These are phyloP conservation scores for Immersiporthe knoxdaviesiana DNA, from an alignment of 2,329 filamentous ascomycete genomes.

Conservation along the genomic window DNA sequence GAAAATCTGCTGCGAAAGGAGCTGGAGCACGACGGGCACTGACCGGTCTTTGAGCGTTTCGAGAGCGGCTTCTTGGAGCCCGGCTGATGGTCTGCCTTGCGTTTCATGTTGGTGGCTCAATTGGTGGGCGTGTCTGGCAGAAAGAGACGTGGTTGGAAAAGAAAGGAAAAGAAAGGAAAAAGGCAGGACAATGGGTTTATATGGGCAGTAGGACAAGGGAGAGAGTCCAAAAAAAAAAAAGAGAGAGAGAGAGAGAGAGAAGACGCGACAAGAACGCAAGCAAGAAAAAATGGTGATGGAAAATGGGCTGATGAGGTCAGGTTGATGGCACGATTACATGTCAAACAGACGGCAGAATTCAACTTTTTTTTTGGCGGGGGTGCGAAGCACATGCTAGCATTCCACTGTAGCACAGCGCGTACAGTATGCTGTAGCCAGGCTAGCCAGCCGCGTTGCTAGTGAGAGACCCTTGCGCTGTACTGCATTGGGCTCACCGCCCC, in stretches of 20 bases:
- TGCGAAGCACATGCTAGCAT: not conserved
- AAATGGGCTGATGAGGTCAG: slow-evolving; percentile 25
- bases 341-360: slow-evolving; percentile 23
- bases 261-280: not conserved
- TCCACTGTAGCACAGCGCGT: no score
- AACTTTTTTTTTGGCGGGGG: slow-evolving; percentile 4
- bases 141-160: slow-evolving; percentile 11
- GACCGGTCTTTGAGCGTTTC: slow-evolving; percentile 59
- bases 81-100: slow-evolving; percentile 57
- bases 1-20: slow-evolving; percentile 11
- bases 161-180: not conserved
- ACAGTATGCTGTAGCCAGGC: no score
- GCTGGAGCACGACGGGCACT: slow-evolving; percentile 30
- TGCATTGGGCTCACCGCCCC: not conserved
- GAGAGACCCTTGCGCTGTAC: not conserved
- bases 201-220: not conserved
- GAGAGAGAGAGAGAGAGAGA: not conserved
- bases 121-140: slow-evolving; percentile 28
- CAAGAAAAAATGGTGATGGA: slow-evolving; percentile 1
- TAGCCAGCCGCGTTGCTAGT: not conserved
- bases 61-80: slow-evolving; percentile 49
- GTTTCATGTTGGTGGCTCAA: slow-evolving; percentile 54
- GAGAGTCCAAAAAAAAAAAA: no score
- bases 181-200: not conserved
- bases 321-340: slow-evolving; percentile 24